Evolutionary conservation across 2,329 filamentous ascomycete species (phyloP), one percentile per base, ranked within the genome.

Genomic region (Penicillium sp.): DNA sequence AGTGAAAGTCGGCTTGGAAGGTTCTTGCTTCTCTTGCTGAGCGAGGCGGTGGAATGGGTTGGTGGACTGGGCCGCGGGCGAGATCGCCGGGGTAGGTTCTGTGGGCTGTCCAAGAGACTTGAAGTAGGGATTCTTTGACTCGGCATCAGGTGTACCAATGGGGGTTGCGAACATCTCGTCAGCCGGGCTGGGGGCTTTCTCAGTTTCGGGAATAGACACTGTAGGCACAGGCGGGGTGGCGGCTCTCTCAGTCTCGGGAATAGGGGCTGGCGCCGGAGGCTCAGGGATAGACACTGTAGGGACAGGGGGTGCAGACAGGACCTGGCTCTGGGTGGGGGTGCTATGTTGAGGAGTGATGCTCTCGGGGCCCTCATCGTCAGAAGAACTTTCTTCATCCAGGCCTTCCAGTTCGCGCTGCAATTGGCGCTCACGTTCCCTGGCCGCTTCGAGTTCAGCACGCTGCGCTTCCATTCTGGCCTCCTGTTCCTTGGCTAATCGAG

Each of bases 51-150:
- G 87, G 82, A 97, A 98, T 4, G 93, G 93, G 65, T 98, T 98
- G 8, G 88, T 97, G n/a, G 87, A 90, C 20, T 80, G 77, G 38
- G 84, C 77, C 24, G 65, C 44, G 42, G 70, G 70, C 53, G 73
- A 63, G 24, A 71, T 61, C 11, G 68, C 59, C 9, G 80, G 71
- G 14, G 76, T 71, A 46, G 52, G 29, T 9, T 81, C 84, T 6
- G 74, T 73, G 8, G 81, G 74, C 65, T 90, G 85, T 40, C 82
- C 84, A 76, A 94, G 83, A 73, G 90, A 93, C 69, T 86, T 88
- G 74, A 91, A 89, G 74, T 95, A 98, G 2, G 93, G 93, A 64
- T 97, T 97, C 68, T 87, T 91, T 60, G 89, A 95, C 69, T 95
- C 87, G 1, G 79, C 77, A 55, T 88, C 84, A 5, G 76, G 72